Evolutionary conservation across 129 eudicot genomes (phyloP).

Genomic region (Flaveria ramosissima): DNA sequence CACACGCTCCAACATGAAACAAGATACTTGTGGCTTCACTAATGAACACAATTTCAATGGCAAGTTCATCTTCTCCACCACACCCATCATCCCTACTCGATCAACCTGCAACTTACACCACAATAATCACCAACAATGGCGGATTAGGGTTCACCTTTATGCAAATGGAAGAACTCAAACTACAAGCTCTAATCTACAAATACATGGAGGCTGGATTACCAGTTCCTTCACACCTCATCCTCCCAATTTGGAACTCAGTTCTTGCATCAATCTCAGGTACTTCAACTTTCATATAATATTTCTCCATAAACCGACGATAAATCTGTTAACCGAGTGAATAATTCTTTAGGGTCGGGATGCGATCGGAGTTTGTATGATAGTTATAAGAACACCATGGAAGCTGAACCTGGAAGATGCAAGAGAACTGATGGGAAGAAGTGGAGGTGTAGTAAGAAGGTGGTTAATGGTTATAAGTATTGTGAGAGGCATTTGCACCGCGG

Average conservation of each 20-base stretch:
- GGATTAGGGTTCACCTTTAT: slow-evolving; percentile 46
- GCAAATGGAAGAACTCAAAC: slow-evolving; percentile 50
- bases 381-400: slow-evolving; percentile 40
- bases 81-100: slow-evolving; percentile 18
- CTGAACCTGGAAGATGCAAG: slow-evolving; percentile 65
- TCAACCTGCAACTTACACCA: slow-evolving; percentile 14
- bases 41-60: slow-evolving; percentile 34
- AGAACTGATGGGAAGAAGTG: slow-evolving; percentile 67
- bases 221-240: slow-evolving; percentile 49
- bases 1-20: background rate
- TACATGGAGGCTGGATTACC: slow-evolving; percentile 54
- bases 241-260: slow-evolving; percentile 50
- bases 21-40: slow-evolving; percentile 14
- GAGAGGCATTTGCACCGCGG: slow-evolving; percentile 55
- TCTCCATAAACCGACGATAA: background rate
- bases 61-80: slow-evolving; percentile 20
- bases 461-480: slow-evolving; percentile 49
- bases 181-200: slow-evolving; percentile 48
- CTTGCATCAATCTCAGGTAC: slow-evolving; percentile 37
- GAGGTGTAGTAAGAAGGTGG: slow-evolving; percentile 48
- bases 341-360: slow-evolving; percentile 30
- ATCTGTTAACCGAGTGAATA: background rate
- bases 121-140: slow-evolving; percentile 7
- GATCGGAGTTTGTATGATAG: slow-evolving; percentile 31
- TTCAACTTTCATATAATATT: background rate